Percentiles rank a stretch among this genome's conserved stretches.
Conservation (phyloP, 2,329 filamentous ascomycete species). For the Passalora sequoiae region DNA sequence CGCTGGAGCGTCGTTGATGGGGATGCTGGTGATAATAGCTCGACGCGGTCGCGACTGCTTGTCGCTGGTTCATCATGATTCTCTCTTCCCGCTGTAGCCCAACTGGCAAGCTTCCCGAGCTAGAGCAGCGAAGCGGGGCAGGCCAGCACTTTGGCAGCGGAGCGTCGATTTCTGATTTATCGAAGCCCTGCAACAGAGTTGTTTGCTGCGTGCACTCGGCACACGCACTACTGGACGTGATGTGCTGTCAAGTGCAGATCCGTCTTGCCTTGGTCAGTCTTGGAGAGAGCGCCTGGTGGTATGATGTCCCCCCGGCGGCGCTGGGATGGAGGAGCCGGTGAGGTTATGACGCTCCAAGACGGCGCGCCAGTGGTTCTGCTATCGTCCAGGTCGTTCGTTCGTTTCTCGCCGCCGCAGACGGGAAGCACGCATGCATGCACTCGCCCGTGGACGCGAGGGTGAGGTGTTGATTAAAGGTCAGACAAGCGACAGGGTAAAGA, state of each 20-base stretch:
- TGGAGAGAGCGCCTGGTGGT: constrained; percentile 1
- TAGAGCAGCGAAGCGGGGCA: constrained; percentile 28
- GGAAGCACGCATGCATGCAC: constrained; percentile 21
- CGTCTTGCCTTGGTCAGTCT: constrained; percentile 8
- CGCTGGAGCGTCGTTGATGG: constrained; percentile 16
- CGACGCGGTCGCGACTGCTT: constrained; percentile 23
- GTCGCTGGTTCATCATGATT: constrained; percentile 27
- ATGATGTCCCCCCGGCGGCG: not conserved
- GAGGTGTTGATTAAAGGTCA: constrained; percentile 11
- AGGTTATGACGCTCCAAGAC: constrained; percentile 7
- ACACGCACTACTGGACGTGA: constrained; percentile 7
- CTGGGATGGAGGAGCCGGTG: constrained; percentile 5
- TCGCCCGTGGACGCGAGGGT: constrained; percentile 11
- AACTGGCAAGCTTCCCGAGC: constrained; percentile 24
- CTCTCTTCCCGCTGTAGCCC: constrained; percentile 11
- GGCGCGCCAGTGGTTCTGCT: constrained; percentile 2
- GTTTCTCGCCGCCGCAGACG: constrained; percentile 1
- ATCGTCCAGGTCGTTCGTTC: constrained; percentile 1
- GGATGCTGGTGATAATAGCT: constrained; percentile 19
- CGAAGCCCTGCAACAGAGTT: not conserved
- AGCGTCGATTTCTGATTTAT: constrained; percentile 2
- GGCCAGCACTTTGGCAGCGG: constrained; percentile 2
- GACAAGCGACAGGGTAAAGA: constrained; percentile 10
- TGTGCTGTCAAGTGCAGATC: constrained; percentile 16
- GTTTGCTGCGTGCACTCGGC: constrained; percentile 9